Percentiles rank a stretch among this genome's conserved stretches.
phyloP scores from a whole-genome alignment of 1,284 basidiomycete species.

The Moesziomyces antarcticus region DNA sequence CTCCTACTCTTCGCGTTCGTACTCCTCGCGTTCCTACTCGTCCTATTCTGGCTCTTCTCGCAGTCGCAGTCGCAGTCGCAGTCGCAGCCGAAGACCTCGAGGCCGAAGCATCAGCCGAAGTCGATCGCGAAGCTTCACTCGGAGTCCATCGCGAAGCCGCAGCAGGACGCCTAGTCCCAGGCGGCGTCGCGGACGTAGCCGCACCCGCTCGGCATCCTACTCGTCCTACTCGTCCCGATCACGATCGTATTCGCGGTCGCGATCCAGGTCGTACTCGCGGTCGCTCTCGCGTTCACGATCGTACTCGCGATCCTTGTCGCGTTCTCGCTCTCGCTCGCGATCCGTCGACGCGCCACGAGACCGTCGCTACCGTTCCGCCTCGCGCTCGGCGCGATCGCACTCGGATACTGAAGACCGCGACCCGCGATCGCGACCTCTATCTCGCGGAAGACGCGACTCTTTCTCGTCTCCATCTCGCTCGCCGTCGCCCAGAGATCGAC shows the following conservation, averaged over 20 bases:
- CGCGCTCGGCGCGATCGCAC: conserved; percentile 4
- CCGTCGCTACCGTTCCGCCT: conserved; percentile 9
- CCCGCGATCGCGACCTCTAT: not conserved
- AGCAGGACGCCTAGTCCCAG: conserved; percentile 8
- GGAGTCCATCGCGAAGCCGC: conserved; percentile 3
- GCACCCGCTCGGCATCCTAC: conserved; percentile 37
- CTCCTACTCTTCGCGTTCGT: conserved; percentile 32
- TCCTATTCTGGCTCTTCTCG: conserved; percentile 25
- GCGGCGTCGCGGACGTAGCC: conserved; percentile 21
- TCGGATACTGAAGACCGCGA: not conserved
- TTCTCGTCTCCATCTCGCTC: not conserved
- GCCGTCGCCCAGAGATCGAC: not conserved
- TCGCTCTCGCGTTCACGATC: conserved; percentile 21
- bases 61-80: conserved; percentile 21
- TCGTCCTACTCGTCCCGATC: conserved; percentile 37
- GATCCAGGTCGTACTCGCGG: conserved; percentile 28
- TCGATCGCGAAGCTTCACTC: conserved; percentile 24
- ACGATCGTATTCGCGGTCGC: conserved; percentile 10
- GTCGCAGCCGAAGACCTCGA: not conserved
- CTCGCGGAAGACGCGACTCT: not conserved
- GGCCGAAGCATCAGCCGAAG: conserved; percentile 7
- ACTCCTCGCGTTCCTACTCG: conserved; percentile 22
- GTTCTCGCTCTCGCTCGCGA: conserved; percentile 23
- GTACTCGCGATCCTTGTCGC: conserved; percentile 12
- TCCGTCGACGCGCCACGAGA: conserved; percentile 3